Evolutionary conservation across 1,139 yeast species (phyloP), one percentile per base, ranked within the genome.

Genomic region (Nakaseomyces uthaithaninus): DNA sequence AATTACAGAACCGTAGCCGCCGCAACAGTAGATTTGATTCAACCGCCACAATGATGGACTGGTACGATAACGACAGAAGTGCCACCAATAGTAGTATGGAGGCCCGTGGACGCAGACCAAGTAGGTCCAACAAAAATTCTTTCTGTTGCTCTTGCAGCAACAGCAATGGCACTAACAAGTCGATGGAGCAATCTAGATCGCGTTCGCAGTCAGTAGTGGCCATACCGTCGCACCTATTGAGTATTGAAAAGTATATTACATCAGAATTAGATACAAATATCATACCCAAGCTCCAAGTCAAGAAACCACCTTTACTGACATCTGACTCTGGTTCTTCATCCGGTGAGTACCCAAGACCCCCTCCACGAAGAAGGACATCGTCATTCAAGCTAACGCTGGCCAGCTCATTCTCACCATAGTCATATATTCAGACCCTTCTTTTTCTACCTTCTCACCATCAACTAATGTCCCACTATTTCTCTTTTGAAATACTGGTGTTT

Each of bases 321-420:
- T 20, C 33, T 33, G 30, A 14, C 17, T 31, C 35, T n/a, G 27
- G 37, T 14, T 31, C 24, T 10, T 34, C 24, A 26, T 22, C 19
- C 10, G 16, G 22, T 14, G 33, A 19, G 7, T 31, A 17, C n/a
- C 10, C 27, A 14, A 20, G 34, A 14, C 27, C 23, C 11, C 33
- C 23, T n/a, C 16, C 35, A n/a, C 19, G 12, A 10, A 37, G 51
- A 25, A 50, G 52, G 38, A 48, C 42, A 22, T 54, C 59, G 6
- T 51, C 52, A 25, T 53, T 55, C 15, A 57, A 53, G 39, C 36
- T 45, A 23, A 52, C 60, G 10, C 36, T 54, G 19, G 45, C 55
- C 3, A 53, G 45, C 15, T 50, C 57, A 6, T 52, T 53, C 38
- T 45, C 51, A 3, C 45, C 31, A 34, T 27, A 12, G 23, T 16